Conservation (phyloP, 2,329 filamentous ascomycete genomes). For the Fusarium compactum region DNA sequence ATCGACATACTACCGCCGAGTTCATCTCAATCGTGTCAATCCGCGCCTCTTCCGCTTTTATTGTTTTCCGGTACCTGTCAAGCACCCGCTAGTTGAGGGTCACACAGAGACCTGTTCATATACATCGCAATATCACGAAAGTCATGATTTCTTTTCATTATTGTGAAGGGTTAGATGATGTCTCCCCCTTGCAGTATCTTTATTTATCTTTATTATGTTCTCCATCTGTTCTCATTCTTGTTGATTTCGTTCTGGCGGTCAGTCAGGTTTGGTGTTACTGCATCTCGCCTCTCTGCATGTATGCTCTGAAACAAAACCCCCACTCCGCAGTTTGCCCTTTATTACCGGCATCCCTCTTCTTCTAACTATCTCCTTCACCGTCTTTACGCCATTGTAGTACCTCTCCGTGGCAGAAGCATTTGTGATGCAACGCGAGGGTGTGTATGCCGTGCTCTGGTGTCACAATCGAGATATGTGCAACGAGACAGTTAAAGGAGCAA, state of each 20-base stretch:
- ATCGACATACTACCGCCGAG: constrained; percentile 25
- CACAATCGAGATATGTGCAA: constrained; percentile 49
- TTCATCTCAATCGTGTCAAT: constrained; percentile 16
- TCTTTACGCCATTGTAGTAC: constrained; percentile 31
- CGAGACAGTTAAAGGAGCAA: constrained; percentile 1
- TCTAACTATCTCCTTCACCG: constrained; percentile 23
- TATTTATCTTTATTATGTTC: not conserved
- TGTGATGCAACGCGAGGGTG: constrained; percentile 18
- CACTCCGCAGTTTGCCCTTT: constrained; percentile 6
- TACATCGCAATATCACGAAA: constrained; percentile 16
- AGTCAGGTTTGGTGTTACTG: constrained; percentile 34
- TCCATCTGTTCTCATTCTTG: not conserved
- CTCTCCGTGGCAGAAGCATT: constrained; percentile 21
- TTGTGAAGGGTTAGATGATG: not conserved
- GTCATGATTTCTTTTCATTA: not conserved
- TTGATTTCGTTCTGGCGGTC: constrained; percentile 21
- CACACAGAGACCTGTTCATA: not conserved
- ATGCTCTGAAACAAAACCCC: constrained; percentile 33
- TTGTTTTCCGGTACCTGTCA: constrained; percentile 16
- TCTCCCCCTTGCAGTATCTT: constrained; percentile 21
- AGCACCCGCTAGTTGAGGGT: not conserved
- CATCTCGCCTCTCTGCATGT: constrained; percentile 39
- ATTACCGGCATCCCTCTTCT: not conserved
- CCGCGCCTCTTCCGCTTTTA: not conserved
- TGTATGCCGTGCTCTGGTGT: constrained; percentile 39